Conservation (phyloP, 2,329 filamentous ascomycete species). For the Colletotrichum tanaceti region DNA sequence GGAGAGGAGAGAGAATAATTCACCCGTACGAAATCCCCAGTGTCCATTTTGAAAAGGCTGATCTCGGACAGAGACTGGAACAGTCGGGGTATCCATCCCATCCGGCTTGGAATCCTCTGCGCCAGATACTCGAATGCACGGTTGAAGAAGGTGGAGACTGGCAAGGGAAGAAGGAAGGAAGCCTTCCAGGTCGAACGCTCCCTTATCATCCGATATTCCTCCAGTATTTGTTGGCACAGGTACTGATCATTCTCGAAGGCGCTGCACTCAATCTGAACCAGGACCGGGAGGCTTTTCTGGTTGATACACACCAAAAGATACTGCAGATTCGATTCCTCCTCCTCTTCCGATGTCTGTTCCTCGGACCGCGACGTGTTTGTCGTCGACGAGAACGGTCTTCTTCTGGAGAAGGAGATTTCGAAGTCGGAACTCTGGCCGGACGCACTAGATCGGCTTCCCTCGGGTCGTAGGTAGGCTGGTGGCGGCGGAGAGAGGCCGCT, state of each 20-base stretch:
- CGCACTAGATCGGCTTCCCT: background rate
- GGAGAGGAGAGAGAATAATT: background rate
- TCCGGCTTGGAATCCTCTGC: background rate
- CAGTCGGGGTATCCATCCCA: background rate
- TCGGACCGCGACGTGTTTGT: background rate
- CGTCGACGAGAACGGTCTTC: background rate
- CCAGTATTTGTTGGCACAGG: constrained; percentile 6
- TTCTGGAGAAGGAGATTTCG: background rate
- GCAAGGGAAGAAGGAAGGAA: background rate
- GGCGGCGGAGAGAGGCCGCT: background rate
- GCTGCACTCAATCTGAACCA: background rate
- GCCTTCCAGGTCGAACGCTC: constrained; percentile 3
- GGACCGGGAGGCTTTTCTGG: background rate
- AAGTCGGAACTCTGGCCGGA: background rate
- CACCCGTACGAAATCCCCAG: constrained; percentile 22
- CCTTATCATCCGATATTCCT: background rate
- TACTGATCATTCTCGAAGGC: constrained; percentile 17
- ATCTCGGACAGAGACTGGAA: background rate
- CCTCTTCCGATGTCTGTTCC: background rate
- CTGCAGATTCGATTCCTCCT: background rate
- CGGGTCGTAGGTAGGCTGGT: background rate
- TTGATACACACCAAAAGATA: constrained; percentile 24
- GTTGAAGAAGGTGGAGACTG: background rate
- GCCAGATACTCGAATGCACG: background rate
- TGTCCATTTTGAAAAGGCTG: constrained; percentile 9